Evolutionary conservation across 1,284 basidiomycete species (phyloP), one percentile per base, ranked within the genome.

Genomic region (Fomitopsis betulina): DNA sequence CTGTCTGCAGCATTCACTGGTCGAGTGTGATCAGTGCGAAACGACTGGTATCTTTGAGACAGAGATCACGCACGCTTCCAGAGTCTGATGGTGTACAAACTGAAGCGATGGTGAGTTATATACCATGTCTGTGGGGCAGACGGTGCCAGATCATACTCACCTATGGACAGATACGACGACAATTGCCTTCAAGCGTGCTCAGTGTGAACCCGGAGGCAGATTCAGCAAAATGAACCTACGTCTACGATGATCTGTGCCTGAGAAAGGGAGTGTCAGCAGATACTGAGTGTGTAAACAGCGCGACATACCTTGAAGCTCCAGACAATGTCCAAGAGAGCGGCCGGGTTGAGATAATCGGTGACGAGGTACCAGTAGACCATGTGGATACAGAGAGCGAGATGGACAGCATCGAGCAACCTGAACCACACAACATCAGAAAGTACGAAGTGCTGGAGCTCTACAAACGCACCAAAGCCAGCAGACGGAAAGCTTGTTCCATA

Each of bases 401-500:
- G 64, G 5, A 65, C 21, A 1, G 62, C 63, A 35, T 69, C 68
- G 40, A 70, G 61, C 30, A 64, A 39, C 63, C 68, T 70, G 53
- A 3, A 37, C 19, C 17, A 9, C 27, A 21, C 17, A n/a, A n/a
- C 27, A 10, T 6, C 2, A 25, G 35, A 37, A 15, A 3, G 4
- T 12, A 15, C 35, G 8, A 37, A 37, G 35, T 3, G 8, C 35
- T 37, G 5, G 8, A 12, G 35, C 3, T 12, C 35, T 12, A 2
- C 3, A 12, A 15, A 54, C 49, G 23, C 40, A 63, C 66, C 62
- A 67, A 4, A 67, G 60, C 61, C 65, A 64, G 66, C 72, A 57
- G 42, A 78, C 78, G n/a, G 75, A 69, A 7, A 68, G 40, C 60
- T 74, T 76, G 55, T 76, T 72, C 53, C 74, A 63, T 15, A 61